Conservation (phyloP, 768 basidiomycete genomes). For the Trametes maxima region DNA sequence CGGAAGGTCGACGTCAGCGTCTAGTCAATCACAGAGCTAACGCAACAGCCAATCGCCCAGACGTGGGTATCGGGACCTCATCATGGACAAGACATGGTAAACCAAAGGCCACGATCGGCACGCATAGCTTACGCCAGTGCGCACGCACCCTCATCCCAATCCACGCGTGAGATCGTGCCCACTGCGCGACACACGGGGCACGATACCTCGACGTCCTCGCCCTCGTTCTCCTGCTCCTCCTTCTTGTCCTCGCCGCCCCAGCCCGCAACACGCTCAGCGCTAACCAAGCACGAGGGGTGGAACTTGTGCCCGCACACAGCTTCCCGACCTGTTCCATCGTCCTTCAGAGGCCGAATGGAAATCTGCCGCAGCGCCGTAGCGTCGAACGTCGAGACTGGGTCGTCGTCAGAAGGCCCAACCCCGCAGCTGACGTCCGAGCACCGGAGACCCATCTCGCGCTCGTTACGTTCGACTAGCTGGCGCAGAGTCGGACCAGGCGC, state of each 20-base stretch:
- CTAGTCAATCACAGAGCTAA: conserved; percentile 6
- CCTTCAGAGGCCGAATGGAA: conserved; percentile 36
- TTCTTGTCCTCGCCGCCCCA: conserved; percentile 51
- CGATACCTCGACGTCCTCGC: conserved; percentile 57
- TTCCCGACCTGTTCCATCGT: conserved; percentile 23
- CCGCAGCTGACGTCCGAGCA: conserved; percentile 77
- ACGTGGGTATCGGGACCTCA: conserved; percentile 14
- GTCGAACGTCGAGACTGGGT: conserved; percentile 28
- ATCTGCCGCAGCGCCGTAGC: conserved; percentile 33
- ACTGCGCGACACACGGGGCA: conserved; percentile 71
- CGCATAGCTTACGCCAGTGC: conserved; percentile 25
- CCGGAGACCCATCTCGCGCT: conserved; percentile 70
- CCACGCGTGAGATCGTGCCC: conserved; percentile 58
- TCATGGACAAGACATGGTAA: conserved; percentile 11
- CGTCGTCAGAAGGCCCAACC: conserved; percentile 47
- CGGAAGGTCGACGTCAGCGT: neutral
- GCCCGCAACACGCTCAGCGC: conserved; percentile 63
- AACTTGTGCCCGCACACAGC: conserved; percentile 66
- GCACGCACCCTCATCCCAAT: conserved; percentile 59
- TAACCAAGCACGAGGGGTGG: conserved; percentile 74
- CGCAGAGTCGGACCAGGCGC: conserved; percentile 72
- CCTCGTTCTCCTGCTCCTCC: conserved; percentile 36
- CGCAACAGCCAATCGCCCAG: conserved; percentile 10
- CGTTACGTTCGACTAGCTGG: conserved; percentile 70
- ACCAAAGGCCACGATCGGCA: neutral